phyloP scores from a whole-genome alignment of 2,329 filamentous ascomycete species.

The Achaetomium macrosporum region DNA sequence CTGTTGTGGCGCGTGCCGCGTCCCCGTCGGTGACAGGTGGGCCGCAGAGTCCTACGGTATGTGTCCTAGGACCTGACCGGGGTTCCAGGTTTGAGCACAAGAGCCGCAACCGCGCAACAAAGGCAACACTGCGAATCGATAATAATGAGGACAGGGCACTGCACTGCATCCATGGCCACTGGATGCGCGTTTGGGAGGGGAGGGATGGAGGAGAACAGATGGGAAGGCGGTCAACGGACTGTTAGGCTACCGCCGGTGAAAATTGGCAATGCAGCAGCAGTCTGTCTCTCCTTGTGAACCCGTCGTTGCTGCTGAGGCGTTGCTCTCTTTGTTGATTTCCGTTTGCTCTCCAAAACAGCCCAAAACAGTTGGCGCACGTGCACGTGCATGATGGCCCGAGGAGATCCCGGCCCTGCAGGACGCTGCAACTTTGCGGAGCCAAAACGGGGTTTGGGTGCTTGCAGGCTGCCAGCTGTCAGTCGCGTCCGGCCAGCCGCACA shows the following conservation, averaged over 20 bases:
- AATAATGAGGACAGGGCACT: background rate
- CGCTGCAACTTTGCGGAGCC: background rate
- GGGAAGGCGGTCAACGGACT: background rate
- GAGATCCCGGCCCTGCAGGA: background rate
- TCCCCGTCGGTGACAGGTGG: constrained; percentile 2
- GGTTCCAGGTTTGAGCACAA: background rate
- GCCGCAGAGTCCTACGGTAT: constrained; percentile 19
- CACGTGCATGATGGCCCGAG: background rate
- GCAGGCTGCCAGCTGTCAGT: constrained; percentile 8
- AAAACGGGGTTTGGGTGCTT: background rate
- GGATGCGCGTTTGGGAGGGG: background rate
- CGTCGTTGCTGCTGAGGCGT: background rate
- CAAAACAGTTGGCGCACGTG: background rate
- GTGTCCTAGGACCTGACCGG: constrained; percentile 16
- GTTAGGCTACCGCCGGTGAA: background rate
- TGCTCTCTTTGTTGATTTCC: background rate
- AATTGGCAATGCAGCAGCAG: background rate
- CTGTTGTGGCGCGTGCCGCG: constrained; percentile 11
- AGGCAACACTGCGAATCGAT: background rate
- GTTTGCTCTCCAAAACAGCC: background rate
- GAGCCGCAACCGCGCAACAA: constrained; percentile 14
- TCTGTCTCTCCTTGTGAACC: too few species aligned
- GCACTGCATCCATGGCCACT: background rate
- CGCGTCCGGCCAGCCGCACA: constrained; percentile 7
- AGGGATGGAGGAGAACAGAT: background rate